phyloP scores from a whole-genome alignment of 305 asterid species.

The Fraxinus sp. region DNA sequence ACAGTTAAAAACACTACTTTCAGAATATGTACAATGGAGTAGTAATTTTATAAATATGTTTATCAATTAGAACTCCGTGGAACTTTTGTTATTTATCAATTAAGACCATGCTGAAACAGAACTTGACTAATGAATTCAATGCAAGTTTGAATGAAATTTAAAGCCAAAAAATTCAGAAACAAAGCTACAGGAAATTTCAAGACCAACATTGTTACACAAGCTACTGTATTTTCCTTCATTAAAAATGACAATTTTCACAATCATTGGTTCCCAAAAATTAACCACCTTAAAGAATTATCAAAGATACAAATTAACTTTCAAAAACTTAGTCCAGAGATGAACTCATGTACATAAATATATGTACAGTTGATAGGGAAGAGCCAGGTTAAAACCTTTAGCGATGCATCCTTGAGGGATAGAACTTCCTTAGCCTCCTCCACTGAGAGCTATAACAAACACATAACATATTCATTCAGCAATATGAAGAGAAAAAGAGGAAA shows the following conservation, averaged over 20 bases:
- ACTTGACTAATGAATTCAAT: conserved; percentile 1
- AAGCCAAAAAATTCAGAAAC: not conserved
- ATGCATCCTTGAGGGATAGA: conserved; percentile 57
- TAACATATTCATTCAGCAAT: conserved; percentile 18
- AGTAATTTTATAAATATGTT: not conserved
- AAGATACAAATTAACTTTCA: not conserved
- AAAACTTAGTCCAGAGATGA: not conserved
- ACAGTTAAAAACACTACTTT: not conserved
- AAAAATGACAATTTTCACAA: not conserved
- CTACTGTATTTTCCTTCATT: not conserved
- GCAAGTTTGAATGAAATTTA: conserved; percentile 11
- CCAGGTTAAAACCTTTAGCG: conserved; percentile 55
- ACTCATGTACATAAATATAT: not conserved
- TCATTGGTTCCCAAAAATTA: not conserved
- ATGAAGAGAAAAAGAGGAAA: conserved; percentile 16
- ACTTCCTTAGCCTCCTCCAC: conserved; percentile 69
- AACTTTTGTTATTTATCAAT: conserved; percentile 7
- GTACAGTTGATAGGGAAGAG: not conserved
- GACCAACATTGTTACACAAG: not conserved
- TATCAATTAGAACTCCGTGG: conserved; percentile 6
- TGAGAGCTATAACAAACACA: conserved; percentile 55
- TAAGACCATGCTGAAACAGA: not conserved
- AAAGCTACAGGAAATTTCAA: not conserved
- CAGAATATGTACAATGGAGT: conserved; percentile 10
- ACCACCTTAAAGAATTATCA: not conserved